Evolutionary conservation across 768 basidiomycete species (phyloP).

Genomic region (Pleurotus platypus): DNA sequence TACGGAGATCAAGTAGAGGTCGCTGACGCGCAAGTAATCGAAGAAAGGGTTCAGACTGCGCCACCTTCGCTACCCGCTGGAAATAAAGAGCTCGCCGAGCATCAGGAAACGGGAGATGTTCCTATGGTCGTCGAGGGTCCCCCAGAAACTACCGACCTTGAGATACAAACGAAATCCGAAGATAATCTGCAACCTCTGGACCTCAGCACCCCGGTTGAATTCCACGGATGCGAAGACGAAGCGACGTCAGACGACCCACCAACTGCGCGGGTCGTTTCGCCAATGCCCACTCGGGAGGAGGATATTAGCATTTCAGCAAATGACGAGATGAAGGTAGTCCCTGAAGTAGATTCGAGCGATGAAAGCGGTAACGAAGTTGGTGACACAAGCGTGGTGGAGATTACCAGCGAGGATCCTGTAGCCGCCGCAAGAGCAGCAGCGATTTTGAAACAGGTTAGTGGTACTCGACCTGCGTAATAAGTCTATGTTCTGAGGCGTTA

Average conservation of each 20-base stretch:
- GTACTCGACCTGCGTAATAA: neutral
- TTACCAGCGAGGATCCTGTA: constrained; percentile 78
- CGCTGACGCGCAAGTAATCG: neutral
- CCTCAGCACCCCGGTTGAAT: neutral
- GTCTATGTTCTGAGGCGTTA: neutral
- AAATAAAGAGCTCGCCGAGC: neutral
- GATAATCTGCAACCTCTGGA: neutral
- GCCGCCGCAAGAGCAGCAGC: constrained; percentile 93
- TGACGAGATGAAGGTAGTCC: constrained; percentile 1
- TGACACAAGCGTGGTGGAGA: constrained; percentile 69
- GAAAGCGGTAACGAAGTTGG: constrained; percentile 32
- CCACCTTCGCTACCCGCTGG: neutral
- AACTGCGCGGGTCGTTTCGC: neutral
- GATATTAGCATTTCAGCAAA: no score
- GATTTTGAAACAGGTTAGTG: constrained; percentile 82
- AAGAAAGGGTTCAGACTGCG: neutral
- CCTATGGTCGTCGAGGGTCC: neutral
- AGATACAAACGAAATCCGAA: neutral
- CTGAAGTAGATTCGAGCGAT: constrained; percentile 7
- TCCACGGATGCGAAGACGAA: neutral
- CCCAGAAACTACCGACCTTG: neutral
- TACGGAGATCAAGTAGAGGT: no score
- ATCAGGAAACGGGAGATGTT: neutral
- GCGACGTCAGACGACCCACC: neutral
- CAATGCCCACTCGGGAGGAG: neutral